These are phyloP conservation scores for Rasamsonia emersonii DNA, from an alignment of 2,329 filamentous ascomycete species.

Conservation along the genomic window DNA sequence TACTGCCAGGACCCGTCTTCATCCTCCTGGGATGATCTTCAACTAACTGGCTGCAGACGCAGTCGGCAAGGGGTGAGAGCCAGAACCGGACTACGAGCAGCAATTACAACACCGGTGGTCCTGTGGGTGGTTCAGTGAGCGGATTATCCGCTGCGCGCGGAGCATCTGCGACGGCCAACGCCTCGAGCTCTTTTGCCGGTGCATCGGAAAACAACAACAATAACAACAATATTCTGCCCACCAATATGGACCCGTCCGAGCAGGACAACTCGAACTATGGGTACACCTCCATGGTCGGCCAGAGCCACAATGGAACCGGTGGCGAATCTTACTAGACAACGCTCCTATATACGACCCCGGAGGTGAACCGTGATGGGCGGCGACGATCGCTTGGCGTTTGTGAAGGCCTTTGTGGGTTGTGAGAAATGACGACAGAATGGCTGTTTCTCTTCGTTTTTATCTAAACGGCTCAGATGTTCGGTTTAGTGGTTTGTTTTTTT, in stretches of 20 bases:
- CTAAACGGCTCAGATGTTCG: too few species aligned
- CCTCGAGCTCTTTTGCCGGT: slow-evolving; percentile 26
- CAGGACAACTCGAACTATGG: slow-evolving; percentile 37
- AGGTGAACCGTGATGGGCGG: too few species aligned
- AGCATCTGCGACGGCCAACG: slow-evolving; percentile 18
- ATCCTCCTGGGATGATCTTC: slow-evolving; percentile 30
- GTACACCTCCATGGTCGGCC: slow-evolving; percentile 38
- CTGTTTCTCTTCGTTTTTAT: too few species aligned
- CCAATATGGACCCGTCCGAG: slow-evolving; percentile 36
- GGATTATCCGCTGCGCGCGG: slow-evolving; percentile 21
- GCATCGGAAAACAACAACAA: slow-evolving; percentile 34
- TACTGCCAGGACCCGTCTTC: too few species aligned
- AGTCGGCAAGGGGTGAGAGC: slow-evolving; percentile 64
- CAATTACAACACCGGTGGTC: slow-evolving; percentile 34
- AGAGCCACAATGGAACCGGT: slow-evolving; percentile 40
- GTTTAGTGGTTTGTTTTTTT: too few species aligned
- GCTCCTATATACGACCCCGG: too few species aligned
- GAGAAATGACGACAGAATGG: too few species aligned
- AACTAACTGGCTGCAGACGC: slow-evolving; percentile 57
- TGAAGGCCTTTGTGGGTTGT: too few species aligned
- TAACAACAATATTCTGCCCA: slow-evolving; percentile 37
- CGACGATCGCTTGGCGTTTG: too few species aligned
- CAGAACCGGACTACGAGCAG: slow-evolving; percentile 49
- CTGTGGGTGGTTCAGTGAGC: slow-evolving; percentile 25
- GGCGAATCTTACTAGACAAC: slow-evolving; percentile 33